Evolutionary conservation across 2,329 filamentous ascomycete genomes (phyloP).

Genomic region (Diaporthe nobilis): DNA sequence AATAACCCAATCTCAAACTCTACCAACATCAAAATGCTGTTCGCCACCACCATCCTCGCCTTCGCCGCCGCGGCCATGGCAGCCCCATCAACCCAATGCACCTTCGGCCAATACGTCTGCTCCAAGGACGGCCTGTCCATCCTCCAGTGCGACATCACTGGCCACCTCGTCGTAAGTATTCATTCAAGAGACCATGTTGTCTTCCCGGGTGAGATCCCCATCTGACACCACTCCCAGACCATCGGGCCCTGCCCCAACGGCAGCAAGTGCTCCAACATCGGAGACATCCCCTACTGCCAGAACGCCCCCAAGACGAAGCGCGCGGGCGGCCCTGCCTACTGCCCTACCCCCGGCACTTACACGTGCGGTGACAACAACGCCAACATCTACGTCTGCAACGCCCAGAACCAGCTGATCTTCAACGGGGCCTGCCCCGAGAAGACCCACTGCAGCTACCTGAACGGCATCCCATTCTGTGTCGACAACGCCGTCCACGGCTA

Average conservation of each 20-base stretch:
- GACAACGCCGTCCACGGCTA: slow-evolving; percentile 25
- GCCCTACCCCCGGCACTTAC: slow-evolving; percentile 39
- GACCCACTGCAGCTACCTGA: slow-evolving; percentile 38
- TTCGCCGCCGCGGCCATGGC: slow-evolving; percentile 41
- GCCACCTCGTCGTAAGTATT: slow-evolving; percentile 36
- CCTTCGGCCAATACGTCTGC: slow-evolving; percentile 41
- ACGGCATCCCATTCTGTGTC: slow-evolving; percentile 41
- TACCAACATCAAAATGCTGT: slow-evolving; percentile 39
- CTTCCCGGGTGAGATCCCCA: background rate
- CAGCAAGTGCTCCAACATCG: slow-evolving; percentile 37
- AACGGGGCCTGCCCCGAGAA: slow-evolving; percentile 39
- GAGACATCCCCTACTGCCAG: slow-evolving; percentile 40
- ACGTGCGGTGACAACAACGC: slow-evolving; percentile 23
- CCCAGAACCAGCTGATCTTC: slow-evolving; percentile 39
- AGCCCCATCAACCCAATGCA: slow-evolving; percentile 36
- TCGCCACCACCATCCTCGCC: slow-evolving; percentile 40
- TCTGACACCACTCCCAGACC: background rate
- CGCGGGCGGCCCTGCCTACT: slow-evolving; percentile 20
- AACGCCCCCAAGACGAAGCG: slow-evolving; percentile 19
- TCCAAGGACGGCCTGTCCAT: slow-evolving; percentile 34
- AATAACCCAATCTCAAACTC: background rate
- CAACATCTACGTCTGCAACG: slow-evolving; percentile 42
- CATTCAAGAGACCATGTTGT: background rate
- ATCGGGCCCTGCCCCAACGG: slow-evolving; percentile 38
- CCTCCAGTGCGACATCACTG: slow-evolving; percentile 38